phyloP scores from a whole-genome alignment of 495 filamentous ascomycete species.

The Usnea hakonensis region DNA sequence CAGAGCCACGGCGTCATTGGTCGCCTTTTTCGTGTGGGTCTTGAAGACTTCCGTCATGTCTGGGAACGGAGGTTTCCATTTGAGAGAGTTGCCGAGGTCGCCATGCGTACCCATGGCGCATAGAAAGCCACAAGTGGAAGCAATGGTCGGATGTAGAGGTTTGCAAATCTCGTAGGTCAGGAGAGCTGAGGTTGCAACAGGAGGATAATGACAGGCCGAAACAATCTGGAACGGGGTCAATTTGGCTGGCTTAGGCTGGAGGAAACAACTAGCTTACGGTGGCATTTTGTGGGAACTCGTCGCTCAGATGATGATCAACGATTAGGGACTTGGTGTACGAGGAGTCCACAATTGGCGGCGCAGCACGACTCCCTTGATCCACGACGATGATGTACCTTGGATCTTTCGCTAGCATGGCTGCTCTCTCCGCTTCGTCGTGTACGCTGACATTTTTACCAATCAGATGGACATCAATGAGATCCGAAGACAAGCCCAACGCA shows the following conservation, averaged over 20 bases:
- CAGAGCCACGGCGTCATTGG: slow-evolving; percentile 48
- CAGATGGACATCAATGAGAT: slow-evolving; percentile 44
- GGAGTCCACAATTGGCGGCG: slow-evolving; percentile 40
- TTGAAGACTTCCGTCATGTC: slow-evolving; percentile 50
- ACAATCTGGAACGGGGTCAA: slow-evolving; percentile 28
- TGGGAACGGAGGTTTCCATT: slow-evolving; percentile 52
- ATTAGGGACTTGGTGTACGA: slow-evolving; percentile 36
- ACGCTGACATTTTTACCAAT: slow-evolving; percentile 45
- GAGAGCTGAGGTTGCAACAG: slow-evolving; percentile 49
- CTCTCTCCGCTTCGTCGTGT: slow-evolving; percentile 39
- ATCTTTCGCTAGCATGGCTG: slow-evolving; percentile 35
- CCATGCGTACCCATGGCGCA: slow-evolving; percentile 52
- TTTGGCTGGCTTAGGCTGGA: too few species aligned
- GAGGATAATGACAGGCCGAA: slow-evolving; percentile 47
- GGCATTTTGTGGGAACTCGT: slow-evolving; percentile 44
- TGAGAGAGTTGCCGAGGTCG: slow-evolving; percentile 50
- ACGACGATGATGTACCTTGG: slow-evolving; percentile 50
- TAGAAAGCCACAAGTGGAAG: slow-evolving; percentile 41
- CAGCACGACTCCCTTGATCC: slow-evolving; percentile 49
- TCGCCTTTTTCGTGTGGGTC: slow-evolving; percentile 45
- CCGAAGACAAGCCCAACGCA: slow-evolving; percentile 39
- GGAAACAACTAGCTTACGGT: slow-evolving; percentile 6
- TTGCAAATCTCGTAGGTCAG: slow-evolving; percentile 51
- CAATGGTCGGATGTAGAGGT: slow-evolving; percentile 37
- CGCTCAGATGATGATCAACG: slow-evolving; percentile 52